Conservation (phyloP, 257 asterid genomes). For the Verbena officinalis region DNA sequence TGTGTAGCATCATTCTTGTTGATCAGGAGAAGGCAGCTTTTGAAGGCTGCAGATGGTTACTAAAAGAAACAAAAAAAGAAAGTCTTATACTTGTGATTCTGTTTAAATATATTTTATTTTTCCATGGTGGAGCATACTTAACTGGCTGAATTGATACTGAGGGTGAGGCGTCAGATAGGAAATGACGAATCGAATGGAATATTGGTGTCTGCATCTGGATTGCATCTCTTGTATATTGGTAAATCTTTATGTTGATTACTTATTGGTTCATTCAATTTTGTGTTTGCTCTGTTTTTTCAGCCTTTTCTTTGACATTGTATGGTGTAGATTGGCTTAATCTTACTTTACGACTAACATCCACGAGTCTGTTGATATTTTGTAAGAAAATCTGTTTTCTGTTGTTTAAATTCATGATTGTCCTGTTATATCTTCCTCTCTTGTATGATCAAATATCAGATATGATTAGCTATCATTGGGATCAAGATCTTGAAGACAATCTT, state of each 20-base stretch:
- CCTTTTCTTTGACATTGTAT: constrained; percentile 8
- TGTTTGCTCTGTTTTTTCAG: not conserved
- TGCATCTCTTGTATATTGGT: constrained; percentile 77
- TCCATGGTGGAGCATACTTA: constrained; percentile 27
- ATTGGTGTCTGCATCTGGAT: constrained; percentile 42
- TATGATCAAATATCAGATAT: not conserved
- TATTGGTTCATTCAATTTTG: constrained; percentile 23
- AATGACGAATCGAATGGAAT: constrained; percentile 32
- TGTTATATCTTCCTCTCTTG: not conserved
- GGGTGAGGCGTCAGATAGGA: constrained; percentile 26
- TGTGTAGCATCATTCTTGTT: constrained; percentile 52
- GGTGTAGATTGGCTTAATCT: not conserved
- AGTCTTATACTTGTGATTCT: constrained; percentile 1
- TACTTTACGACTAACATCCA: constrained; percentile 13
- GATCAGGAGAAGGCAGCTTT: constrained; percentile 49
- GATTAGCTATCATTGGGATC: not conserved
- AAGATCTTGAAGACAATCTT: not conserved
- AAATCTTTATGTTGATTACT: constrained; percentile 37
- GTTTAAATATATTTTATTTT: constrained; percentile 13
- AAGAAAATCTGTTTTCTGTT: not conserved
- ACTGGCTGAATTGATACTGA: constrained; percentile 27
- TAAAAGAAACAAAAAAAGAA: constrained; percentile 23
- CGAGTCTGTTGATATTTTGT: constrained; percentile 10
- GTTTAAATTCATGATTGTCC: not conserved
- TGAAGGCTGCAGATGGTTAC: constrained; percentile 35